Conservation (phyloP, 2,329 filamentous ascomycete species). For the Mycocentrospora acerina region DNA sequence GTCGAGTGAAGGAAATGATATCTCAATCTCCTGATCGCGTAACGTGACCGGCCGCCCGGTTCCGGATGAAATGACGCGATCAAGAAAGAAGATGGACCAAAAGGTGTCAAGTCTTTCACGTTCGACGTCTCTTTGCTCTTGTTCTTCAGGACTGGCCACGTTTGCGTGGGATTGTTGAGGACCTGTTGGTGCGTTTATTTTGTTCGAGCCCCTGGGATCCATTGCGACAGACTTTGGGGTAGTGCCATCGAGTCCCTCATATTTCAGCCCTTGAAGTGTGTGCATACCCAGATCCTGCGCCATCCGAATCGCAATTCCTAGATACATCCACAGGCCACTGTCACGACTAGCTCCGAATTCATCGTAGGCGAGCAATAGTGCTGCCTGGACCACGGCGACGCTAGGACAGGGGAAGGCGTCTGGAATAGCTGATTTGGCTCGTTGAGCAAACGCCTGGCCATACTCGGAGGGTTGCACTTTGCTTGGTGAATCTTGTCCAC, state of each 20-base stretch:
- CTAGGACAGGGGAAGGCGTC: conserved; percentile 82
- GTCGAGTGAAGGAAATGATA: conserved; percentile 64
- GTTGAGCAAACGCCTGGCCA: conserved; percentile 75
- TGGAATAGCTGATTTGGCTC: conserved; percentile 79
- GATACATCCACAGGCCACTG: conserved; percentile 90
- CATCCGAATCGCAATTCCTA: conserved; percentile 84
- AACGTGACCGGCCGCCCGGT: conserved; percentile 83
- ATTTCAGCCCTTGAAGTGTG: conserved; percentile 72
- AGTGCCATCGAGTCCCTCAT: conserved; percentile 57
- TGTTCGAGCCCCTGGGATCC: conserved; percentile 18
- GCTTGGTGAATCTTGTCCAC: conserved; percentile 15
- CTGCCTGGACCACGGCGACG: conserved; percentile 81
- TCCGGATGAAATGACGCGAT: conserved; percentile 83
- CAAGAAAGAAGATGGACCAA: conserved; percentile 86
- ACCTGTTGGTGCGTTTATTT: conserved; percentile 56
- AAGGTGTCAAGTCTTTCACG: conserved; percentile 84
- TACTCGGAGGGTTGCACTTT: conserved; percentile 60
- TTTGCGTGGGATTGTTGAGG: conserved; percentile 52
- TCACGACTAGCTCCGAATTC: conserved; percentile 87
- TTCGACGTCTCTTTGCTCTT: conserved; percentile 67
- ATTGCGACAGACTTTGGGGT: conserved; percentile 58
- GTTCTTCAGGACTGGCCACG: conserved; percentile 33
- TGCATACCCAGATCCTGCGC: conserved; percentile 78
- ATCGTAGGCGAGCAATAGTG: conserved; percentile 81
- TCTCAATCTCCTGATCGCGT: conserved; percentile 80